phyloP scores from a whole-genome alignment of 2,329 filamentous ascomycete genomes.

The Knoxdaviesia capensis region DNA sequence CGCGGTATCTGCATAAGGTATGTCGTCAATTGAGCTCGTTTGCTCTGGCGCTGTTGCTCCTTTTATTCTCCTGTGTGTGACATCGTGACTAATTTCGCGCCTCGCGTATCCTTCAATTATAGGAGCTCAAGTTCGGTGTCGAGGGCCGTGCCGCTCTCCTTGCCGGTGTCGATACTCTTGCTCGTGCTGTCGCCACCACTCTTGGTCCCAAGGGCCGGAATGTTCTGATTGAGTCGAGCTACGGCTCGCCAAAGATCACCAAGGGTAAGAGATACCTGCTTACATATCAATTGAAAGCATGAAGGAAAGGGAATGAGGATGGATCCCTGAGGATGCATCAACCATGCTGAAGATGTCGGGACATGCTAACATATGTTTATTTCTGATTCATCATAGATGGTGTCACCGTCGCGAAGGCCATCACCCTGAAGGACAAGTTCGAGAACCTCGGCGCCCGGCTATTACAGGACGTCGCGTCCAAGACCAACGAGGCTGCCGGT shows the following conservation, averaged over 20 bases:
- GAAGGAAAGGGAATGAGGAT: too few relatives aligned
- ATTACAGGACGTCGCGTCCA: conserved; percentile 93
- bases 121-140: conserved; percentile 98
- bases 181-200: conserved; percentile 88
- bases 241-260: conserved; percentile 97
- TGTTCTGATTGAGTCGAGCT: conserved; percentile 95
- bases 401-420: conserved; percentile 76
- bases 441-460: conserved; percentile 96
- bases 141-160: conserved; percentile 79
- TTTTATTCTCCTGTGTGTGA: not conserved
- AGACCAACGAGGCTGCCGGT: conserved; percentile 98
- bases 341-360: not conserved
- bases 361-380: conserved; percentile 7
- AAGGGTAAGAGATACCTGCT: conserved; percentile 46
- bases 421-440: conserved; percentile 94
- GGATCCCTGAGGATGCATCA: not conserved
- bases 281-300: too few relatives aligned
- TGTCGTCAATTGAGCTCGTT: conserved; percentile 5
- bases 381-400: conserved; percentile 34
- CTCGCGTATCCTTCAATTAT: conserved; percentile 4
- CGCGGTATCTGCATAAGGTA: conserved; percentile 97
- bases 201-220: conserved; percentile 96
- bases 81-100: not conserved
- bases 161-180: conserved; percentile 87
- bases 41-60: not conserved